These are phyloP conservation scores for Suillus clintonianus DNA, from an alignment of 768 basidiomycete species.

Conservation along the genomic window DNA sequence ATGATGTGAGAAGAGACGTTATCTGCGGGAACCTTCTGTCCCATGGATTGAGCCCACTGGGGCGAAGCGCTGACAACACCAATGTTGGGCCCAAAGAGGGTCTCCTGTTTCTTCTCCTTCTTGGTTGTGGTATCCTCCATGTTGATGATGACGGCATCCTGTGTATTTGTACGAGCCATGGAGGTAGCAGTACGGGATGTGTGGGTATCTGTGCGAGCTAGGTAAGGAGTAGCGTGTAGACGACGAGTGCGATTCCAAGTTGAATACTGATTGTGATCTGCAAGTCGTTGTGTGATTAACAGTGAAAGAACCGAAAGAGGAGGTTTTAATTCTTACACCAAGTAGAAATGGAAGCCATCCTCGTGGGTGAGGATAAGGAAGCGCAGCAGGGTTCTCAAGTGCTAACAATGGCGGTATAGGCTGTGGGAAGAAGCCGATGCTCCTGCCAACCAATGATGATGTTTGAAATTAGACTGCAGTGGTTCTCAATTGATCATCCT, in stretches of 20 bases:
- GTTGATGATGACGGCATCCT: conserved; percentile 29
- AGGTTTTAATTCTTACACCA: conserved; percentile 37
- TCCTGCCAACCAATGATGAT: background rate
- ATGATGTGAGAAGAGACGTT: conserved; percentile 83
- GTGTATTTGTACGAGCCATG: conserved; percentile 43
- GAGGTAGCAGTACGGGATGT: conserved; percentile 49
- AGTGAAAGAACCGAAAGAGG: background rate
- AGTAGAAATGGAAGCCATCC: conserved; percentile 34
- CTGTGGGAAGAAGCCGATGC: conserved; percentile 5
- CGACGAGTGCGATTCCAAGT: conserved; percentile 60
- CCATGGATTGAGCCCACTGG: conserved; percentile 64
- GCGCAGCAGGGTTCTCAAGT: background rate
- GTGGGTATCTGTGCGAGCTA: conserved; percentile 52
- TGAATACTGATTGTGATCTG: conserved; percentile 53
- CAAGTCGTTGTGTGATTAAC: conserved; percentile 5
- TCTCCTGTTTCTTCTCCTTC: conserved; percentile 70
- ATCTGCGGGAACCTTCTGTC: conserved; percentile 66
- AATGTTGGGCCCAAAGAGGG: conserved; percentile 90
- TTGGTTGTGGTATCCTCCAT: conserved; percentile 29
- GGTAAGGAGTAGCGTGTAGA: conserved; percentile 51
- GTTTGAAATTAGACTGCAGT: background rate
- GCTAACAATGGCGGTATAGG: too few species aligned
- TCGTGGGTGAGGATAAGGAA: conserved; percentile 10
- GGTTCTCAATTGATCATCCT: too few species aligned
- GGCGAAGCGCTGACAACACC: conserved; percentile 73